Base-by-base conservation (phyloP, 306 rosid species). In the Clitoria ternatea region DNA sequence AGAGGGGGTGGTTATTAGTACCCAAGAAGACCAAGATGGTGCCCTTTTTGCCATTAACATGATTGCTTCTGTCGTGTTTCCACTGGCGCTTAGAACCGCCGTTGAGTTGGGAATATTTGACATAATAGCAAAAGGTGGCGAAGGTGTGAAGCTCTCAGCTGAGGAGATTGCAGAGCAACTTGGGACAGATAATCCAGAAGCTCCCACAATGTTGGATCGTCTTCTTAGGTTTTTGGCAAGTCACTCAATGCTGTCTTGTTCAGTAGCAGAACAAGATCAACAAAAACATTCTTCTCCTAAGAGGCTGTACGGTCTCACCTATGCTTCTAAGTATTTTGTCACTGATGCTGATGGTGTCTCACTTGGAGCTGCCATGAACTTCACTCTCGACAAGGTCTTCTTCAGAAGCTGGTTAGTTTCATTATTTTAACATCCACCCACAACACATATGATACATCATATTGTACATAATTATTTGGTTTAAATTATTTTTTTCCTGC, bases 161-260 rank as follows among this genome's bases (percentile, higher is more conserved):
- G 0, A 54, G 0, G 81, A 85, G 35, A 84, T 88, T 18, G 83
- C 81, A 0, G 32, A 61, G 0, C 15, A 79, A 13, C 37, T 89
- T 65, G 27, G 66, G 2, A 32, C 83, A 12, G 32, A 26, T 2
- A 89, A 89, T 52, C 68, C 81, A 0, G 74, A 83, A 4, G 85
- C 87, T 6, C 72, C 87, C 0, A 4, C 17, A 36, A 85, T 88
- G 90, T 3, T 86, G 17, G 86, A 89, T 0, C 84, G 89, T 37
- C 61, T 89, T 14, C 61, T 86, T 2, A 52, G 78, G 66, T 77
- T 89, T 11, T 66, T 88, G 63, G 62, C 80, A 0, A 60, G 75
- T 43, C 79, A 89, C 71, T 80, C 85, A n/a, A 63, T 89, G 57
- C 52, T 89, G 0, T 12, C 8, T 18, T 84, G 81, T 70, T 70